phyloP scores from a whole-genome alignment of 352 stramenopile species.

The Phytophthora fragariae region DNA sequence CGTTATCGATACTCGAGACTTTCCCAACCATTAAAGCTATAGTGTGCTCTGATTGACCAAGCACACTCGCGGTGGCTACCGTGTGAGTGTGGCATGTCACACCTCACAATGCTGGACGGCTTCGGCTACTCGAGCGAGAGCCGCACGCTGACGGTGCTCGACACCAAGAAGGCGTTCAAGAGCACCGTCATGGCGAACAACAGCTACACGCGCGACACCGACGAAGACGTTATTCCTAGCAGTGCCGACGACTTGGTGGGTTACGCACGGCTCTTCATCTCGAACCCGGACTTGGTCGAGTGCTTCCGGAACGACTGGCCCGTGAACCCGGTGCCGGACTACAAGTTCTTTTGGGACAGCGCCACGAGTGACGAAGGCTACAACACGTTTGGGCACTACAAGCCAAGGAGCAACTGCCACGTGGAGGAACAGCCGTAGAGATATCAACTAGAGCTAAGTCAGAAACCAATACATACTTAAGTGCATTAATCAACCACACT shows the following conservation, averaged over 20 bases:
- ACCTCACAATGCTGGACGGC: conserved; percentile 3
- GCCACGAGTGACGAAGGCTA: conserved; percentile 8
- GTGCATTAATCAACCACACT: too few relatives aligned
- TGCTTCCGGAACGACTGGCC: conserved; percentile 12
- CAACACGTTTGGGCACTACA: conserved; percentile 13
- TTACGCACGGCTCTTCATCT: conserved; percentile 8
- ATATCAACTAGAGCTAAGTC: background rate
- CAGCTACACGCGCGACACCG: conserved; percentile 8
- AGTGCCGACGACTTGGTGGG: conserved; percentile 5
- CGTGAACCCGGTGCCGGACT: conserved; percentile 8
- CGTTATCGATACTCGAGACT: too few relatives aligned
- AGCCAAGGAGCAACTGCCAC: background rate
- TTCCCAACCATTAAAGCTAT: too few relatives aligned
- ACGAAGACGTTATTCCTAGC: conserved; percentile 4
- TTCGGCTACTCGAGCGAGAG: conserved; percentile 4
- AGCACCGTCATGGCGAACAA: conserved; percentile 12
- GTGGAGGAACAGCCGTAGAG: background rate
- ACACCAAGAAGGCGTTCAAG: conserved; percentile 11
- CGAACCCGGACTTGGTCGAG: conserved; percentile 10
- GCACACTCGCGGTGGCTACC: too few relatives aligned
- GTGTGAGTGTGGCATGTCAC: too few relatives aligned
- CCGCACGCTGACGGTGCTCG: conserved; percentile 8
- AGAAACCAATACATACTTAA: too few relatives aligned
- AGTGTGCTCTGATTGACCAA: too few relatives aligned
- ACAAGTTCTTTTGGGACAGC: conserved; percentile 7